These are phyloP conservation scores for Fraxinus nigra DNA, from an alignment of 305 asterid species.

Conservation along the genomic window DNA sequence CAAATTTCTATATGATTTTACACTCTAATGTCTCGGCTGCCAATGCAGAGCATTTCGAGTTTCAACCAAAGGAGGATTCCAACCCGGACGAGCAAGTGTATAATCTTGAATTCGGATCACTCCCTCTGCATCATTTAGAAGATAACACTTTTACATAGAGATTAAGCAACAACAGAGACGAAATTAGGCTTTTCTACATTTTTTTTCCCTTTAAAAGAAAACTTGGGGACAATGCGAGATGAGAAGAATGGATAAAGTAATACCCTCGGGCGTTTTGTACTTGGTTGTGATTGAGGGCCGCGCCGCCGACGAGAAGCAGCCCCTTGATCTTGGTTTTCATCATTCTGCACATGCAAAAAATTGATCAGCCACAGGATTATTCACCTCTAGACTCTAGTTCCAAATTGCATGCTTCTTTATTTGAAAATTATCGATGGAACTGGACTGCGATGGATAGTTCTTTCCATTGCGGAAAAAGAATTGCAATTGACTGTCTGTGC, in stretches of 20 bases:
- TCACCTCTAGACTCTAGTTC: not conserved
- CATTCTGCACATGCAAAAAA: conserved; percentile 18
- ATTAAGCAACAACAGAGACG: not conserved
- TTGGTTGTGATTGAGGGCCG: conserved; percentile 22
- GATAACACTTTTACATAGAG: not conserved
- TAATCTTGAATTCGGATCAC: not conserved
- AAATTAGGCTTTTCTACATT: not conserved
- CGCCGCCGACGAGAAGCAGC: conserved; percentile 26
- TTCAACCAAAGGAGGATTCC: not conserved
- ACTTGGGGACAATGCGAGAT: not conserved
- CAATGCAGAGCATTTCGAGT: not conserved
- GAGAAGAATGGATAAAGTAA: not conserved
- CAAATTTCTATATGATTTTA: not conserved
- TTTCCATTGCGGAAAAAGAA: not conserved
- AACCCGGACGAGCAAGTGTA: not conserved
- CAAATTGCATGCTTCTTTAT: not conserved
- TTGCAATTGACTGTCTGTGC: not conserved
- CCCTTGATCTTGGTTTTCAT: conserved; percentile 26
- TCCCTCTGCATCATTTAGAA: conserved; percentile 15
- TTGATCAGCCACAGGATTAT: not conserved
- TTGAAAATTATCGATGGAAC: not conserved
- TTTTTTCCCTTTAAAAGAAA: not conserved
- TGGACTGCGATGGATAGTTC: not conserved
- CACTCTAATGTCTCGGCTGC: not conserved
- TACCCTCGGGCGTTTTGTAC: conserved; percentile 43